Base-by-base conservation (phyloP, 495 filamentous ascomycete genomes). In the Niebla homalea region DNA sequence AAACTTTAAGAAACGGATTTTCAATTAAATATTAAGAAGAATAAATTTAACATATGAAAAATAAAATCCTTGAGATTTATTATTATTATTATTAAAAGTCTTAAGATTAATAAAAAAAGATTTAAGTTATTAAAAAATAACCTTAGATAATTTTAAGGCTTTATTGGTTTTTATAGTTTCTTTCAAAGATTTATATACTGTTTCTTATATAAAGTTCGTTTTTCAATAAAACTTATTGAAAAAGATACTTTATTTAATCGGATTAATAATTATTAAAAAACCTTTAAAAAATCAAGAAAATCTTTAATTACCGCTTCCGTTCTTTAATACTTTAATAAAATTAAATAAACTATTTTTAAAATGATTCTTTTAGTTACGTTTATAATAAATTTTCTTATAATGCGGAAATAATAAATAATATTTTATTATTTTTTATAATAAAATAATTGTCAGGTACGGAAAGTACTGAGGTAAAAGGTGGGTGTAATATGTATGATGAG, bases 161-260 rank as follows among this genome's bases (percentile, higher is more conserved):
- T 62, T 41, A 18, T 69, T 4, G 54, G 62, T 0, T 62, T 69
- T 38, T 56, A 19, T 16, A 62, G 62, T 45, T 68, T 65, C 46
- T 66, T 63, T 38, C 44, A 51, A 2, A 40, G 52, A 0, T 67
- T 67, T 41, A 65, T 69, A 0, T 12, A 53, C n/a, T 46, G 52
- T 1, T 67, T 61, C 52, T 58, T 47, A 5, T 36, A 39, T 18
- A 59, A 60, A n/a, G 53, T 43, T 0, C 50, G 26, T 3, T 57
- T 48, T 0, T 36, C 64, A 3, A 19, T 56, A 4, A 19, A 36
- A 52, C 48, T 55, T 0, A 58, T 39, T 1, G 46, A 49, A 47
- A 62, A 62, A 38, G 51, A 57, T 25, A 21, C 12, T 16, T 15
- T 14, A 21, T 60, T 60, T n/a, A n/a, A n/a, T n/a, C n/a, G n/a